Evolutionary conservation across 176 grass and related monocot species (phyloP).

Genomic region (Carex myosuroides): DNA sequence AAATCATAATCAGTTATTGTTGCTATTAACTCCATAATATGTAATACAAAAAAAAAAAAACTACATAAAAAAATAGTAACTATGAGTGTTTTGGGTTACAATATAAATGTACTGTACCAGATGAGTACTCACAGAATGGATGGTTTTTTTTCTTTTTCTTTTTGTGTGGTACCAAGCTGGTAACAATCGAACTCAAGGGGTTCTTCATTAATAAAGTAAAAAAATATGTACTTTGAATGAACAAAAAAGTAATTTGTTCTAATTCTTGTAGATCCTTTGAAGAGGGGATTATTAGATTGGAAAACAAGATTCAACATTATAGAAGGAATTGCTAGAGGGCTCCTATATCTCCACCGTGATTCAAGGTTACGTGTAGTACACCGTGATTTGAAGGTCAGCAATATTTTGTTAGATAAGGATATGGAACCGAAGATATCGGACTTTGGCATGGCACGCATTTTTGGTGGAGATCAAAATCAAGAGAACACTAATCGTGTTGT

Average conservation of each 20-base stretch:
- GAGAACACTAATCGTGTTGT: conserved; percentile 44
- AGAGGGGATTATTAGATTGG: conserved; percentile 28
- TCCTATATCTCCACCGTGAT: conserved; percentile 39
- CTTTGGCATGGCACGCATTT: conserved; percentile 66
- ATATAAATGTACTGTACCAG: not conserved
- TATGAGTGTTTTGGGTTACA: not conserved
- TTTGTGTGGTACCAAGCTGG: not conserved
- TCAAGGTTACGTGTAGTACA: conserved; percentile 57
- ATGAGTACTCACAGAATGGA: not conserved
- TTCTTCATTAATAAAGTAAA: not conserved
- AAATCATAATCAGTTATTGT: not conserved
- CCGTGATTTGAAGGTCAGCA: conserved; percentile 54
- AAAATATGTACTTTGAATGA: not conserved
- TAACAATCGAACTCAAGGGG: not conserved
- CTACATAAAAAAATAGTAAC: not conserved
- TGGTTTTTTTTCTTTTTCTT: not conserved
- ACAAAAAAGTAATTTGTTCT: not conserved
- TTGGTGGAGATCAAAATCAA: conserved; percentile 51
- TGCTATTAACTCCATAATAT: not conserved
- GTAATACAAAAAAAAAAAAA: not conserved
- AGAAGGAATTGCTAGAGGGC: conserved; percentile 37
- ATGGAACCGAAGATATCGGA: conserved; percentile 54
- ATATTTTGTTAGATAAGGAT: conserved; percentile 45
- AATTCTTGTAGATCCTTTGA: conserved; percentile 25
- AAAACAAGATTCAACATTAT: conserved; percentile 40